These are phyloP conservation scores for Rosa hybrid DNA, from an alignment of 331 rosid genomes.

Conservation along the genomic window DNA sequence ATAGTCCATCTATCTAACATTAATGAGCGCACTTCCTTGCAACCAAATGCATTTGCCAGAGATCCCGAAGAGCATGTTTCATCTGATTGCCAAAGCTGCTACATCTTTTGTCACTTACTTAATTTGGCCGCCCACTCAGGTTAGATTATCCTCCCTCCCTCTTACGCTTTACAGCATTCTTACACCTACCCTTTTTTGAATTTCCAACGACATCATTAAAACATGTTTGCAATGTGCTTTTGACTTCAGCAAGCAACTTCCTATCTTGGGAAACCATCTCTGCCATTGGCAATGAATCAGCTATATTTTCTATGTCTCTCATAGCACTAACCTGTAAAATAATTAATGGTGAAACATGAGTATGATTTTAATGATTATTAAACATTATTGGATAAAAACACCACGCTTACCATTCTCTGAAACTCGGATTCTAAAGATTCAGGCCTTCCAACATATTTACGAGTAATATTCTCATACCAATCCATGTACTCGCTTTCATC, in stretches of 20 bases:
- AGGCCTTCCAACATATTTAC: constrained; percentile 65
- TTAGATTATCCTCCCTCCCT: constrained; percentile 43
- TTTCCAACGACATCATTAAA: constrained; percentile 65
- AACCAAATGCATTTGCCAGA: neutral
- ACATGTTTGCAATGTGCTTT: constrained; percentile 58
- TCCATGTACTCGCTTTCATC: constrained; percentile 57
- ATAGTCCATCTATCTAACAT: neutral
- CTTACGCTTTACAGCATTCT: constrained; percentile 57
- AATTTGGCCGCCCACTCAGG: constrained; percentile 27
- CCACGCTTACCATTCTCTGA: constrained; percentile 62
- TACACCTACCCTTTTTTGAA: constrained; percentile 51
- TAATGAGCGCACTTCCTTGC: neutral
- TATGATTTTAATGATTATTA: constrained; percentile 17
- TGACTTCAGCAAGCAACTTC: constrained; percentile 61
- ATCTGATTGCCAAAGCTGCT: neutral
- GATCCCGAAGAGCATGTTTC: neutral
- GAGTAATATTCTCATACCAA: constrained; percentile 71
- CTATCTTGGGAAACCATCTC: constrained; percentile 66
- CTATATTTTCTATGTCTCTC: constrained; percentile 68
- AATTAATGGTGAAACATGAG: neutral
- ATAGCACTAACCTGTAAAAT: constrained; percentile 59
- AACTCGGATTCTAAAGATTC: constrained; percentile 80
- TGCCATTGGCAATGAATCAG: constrained; percentile 51
- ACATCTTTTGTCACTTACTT: neutral
- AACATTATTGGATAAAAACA: neutral